Evolutionary conservation across 176 grass and related monocot genomes (phyloP).

Genomic region (Tillandsia fasciculata): DNA sequence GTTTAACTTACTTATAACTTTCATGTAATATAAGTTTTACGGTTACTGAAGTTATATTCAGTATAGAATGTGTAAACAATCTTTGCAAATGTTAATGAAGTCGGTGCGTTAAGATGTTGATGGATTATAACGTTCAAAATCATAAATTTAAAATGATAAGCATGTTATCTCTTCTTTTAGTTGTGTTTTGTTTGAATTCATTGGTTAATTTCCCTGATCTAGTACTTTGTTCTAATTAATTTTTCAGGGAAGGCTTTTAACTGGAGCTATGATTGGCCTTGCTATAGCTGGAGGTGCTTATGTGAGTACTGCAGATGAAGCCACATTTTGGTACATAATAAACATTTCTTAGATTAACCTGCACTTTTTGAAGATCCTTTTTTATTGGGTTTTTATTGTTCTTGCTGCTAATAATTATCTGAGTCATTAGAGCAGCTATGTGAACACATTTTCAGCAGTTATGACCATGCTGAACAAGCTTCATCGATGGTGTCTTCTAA

Average conservation of each 20-base stretch:
- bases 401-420: too few species aligned
- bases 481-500: neutral
- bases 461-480: neutral
- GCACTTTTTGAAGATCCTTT: neutral
- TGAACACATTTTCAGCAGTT: neutral
- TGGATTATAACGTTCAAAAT: too few species aligned
- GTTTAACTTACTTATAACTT: too few species aligned
- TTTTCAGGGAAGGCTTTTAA: conserved; percentile 79
- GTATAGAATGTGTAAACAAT: too few species aligned
- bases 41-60: too few species aligned
- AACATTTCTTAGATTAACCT: conserved; percentile 5
- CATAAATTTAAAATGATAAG: neutral
- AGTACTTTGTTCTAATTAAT: conserved; percentile 1
- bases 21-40: too few species aligned
- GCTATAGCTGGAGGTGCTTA: conserved; percentile 91
- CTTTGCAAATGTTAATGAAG: too few species aligned
- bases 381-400: neutral
- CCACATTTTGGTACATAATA: conserved; percentile 79
- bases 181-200: neutral
- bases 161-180: conserved; percentile 5
- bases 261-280: conserved; percentile 70
- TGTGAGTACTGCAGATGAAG: conserved; percentile 86
- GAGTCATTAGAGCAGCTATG: too few species aligned
- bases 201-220: neutral
- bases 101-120: too few species aligned